A percentile compares a stretch with the other conserved stretches of the same genome.
phyloP scores from a whole-genome alignment of 495 filamentous ascomycete species.

The Podospora comata region DNA sequence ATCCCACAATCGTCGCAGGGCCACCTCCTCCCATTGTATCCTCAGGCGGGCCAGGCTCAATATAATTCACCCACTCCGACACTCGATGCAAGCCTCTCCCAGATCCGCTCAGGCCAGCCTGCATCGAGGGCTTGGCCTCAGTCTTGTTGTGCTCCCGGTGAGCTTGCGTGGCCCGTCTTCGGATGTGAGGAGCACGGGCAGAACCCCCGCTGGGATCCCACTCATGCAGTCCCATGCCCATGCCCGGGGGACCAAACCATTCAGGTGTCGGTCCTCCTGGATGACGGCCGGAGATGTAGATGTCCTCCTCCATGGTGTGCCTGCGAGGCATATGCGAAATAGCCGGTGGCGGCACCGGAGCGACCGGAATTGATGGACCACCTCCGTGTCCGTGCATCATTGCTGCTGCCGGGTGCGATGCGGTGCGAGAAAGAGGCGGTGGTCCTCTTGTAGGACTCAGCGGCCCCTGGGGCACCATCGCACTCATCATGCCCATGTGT shows the following conservation, averaged over 20 bases:
- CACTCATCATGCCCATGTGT: slow-evolving; percentile 17
- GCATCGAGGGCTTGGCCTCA: slow-evolving; percentile 38
- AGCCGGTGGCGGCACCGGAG: slow-evolving; percentile 26
- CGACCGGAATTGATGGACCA: slow-evolving; percentile 18
- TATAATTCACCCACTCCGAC: slow-evolving; percentile 47
- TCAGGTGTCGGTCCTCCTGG: slow-evolving; percentile 20
- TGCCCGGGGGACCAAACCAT: slow-evolving; percentile 15
- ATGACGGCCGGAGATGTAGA: slow-evolving; percentile 30
- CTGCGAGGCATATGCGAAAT: slow-evolving; percentile 30
- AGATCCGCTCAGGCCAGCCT: slow-evolving; percentile 45
- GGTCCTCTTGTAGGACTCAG: slow-evolving; percentile 22
- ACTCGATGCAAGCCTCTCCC: slow-evolving; percentile 47
- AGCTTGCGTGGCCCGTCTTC: slow-evolving; percentile 27
- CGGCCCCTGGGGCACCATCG: slow-evolving; percentile 26
- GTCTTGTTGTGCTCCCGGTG: slow-evolving; percentile 28
- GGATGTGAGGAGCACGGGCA: slow-evolving; percentile 27
- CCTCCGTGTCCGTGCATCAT: slow-evolving; percentile 25
- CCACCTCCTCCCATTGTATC: neutral
- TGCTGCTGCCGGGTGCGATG: slow-evolving; percentile 28
- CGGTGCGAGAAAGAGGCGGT: slow-evolving; percentile 27
- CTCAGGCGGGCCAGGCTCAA: slow-evolving; percentile 39
- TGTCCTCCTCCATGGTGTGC: slow-evolving; percentile 43
- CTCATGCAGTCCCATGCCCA: slow-evolving; percentile 15
- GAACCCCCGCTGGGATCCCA: slow-evolving; percentile 21
- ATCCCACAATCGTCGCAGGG: slow-evolving; percentile 5